Evolutionary conservation across 805 yeast genomes (phyloP), one percentile per base, ranked within the genome.

Genomic region (Ogataea naganishii): DNA sequence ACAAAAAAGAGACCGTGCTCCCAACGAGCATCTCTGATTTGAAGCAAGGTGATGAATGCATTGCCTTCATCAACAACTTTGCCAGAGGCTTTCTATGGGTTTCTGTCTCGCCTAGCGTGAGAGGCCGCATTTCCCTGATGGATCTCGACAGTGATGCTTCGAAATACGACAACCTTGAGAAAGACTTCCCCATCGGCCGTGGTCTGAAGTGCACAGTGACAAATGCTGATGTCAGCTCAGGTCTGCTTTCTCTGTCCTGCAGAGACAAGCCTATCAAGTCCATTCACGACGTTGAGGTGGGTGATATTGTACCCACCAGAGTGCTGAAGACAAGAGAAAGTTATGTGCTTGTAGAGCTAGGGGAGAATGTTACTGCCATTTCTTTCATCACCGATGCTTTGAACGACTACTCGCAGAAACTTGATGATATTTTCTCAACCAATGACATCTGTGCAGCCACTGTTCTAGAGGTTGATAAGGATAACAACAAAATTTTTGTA

Each of bases 381-480:
- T 67, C 92, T 3, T 75, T 68, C 46, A 69, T 80, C 30, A 75
- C 92, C 3, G 95, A 85, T 51, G 85, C 94, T 5, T 60, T 81
- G 40, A 71, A 77, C 46, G 80, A 80, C 48, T 83, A 71, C 49
- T 62, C 74, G 20, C 56, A 65, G 23, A 62, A 67, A 27, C 53
- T 80, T 28, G 64, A 63, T 20, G 69, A 64, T 10, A 62, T 61
- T 5, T 79, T 58, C 48, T 49, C 62, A 4, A 54, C 58, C 4
- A 75, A 75, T 38, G 72, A 70, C 36, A 64, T 72, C 24, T 69
- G 75, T 29, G 51, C 74, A 21, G 83, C 83, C 18, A 67, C 71
- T 6, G 69, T 80, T 15, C 34, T 60, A 20, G 56, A 60, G 14
- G 49, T 71, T 30, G 79, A 74, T 39, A 30, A 37, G 11, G 61